These are phyloP conservation scores for Aspergillus saccharolyticus DNA, from an alignment of 495 filamentous ascomycete species.

Conservation along the genomic window DNA sequence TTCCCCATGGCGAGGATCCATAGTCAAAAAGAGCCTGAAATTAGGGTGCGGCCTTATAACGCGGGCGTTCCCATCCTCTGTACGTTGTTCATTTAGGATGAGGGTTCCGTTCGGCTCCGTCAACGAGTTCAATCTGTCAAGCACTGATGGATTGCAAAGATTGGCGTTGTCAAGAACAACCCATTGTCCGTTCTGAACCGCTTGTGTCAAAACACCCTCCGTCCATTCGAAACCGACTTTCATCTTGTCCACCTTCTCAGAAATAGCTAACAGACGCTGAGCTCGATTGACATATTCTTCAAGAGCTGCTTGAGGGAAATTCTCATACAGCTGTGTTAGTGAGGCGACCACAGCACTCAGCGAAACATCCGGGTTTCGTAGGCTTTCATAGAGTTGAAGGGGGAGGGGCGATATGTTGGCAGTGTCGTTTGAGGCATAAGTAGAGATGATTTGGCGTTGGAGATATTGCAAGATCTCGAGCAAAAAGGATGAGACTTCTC, in stretches of 20 bases:
- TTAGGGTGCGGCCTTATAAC: conserved; percentile 76
- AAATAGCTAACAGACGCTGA: conserved; percentile 36
- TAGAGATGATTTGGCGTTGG: conserved; percentile 46
- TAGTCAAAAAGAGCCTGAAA: conserved; percentile 90
- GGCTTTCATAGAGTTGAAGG: conserved; percentile 33
- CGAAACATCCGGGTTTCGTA: conserved; percentile 29
- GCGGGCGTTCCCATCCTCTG: conserved; percentile 72
- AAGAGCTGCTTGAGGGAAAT: conserved; percentile 29
- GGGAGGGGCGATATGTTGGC: conserved; percentile 33
- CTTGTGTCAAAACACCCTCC: conserved; percentile 84
- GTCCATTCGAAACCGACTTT: conserved; percentile 91
- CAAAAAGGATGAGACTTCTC: conserved; percentile 55
- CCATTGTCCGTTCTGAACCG: conserved; percentile 83
- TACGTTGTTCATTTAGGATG: conserved; percentile 86
- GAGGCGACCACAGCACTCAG: conserved; percentile 32
- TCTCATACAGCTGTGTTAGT: conserved; percentile 28
- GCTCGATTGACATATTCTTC: conserved; percentile 29
- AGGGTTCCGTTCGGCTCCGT: conserved; percentile 85
- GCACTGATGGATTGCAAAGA: conserved; percentile 86
- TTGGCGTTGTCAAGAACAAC: conserved; percentile 96
- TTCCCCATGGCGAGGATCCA: conserved; percentile 90
- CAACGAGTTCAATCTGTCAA: conserved; percentile 91
- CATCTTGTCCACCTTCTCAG: conserved; percentile 47
- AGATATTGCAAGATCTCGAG: conserved; percentile 51
- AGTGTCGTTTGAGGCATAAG: conserved; percentile 36